phyloP scores from a whole-genome alignment of 345 rosid species.

The Syzygium oleosum region DNA sequence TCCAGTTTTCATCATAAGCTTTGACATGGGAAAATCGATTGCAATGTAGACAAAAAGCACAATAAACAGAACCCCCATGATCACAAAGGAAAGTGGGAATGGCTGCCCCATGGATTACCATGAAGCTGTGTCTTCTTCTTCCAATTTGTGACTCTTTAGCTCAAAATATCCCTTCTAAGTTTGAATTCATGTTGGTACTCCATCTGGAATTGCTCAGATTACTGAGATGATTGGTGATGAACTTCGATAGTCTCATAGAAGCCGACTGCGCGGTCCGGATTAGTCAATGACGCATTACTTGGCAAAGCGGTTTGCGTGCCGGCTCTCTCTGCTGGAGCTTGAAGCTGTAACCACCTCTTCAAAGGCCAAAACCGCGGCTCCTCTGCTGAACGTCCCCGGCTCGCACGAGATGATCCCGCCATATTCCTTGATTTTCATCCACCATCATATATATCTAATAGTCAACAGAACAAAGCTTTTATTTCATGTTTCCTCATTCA shows the following conservation, averaged over 20 bases:
- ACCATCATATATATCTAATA: no score
- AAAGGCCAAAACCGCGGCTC: constrained; percentile 5
- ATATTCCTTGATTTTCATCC: no score
- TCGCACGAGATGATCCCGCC: neutral
- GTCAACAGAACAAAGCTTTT: no score
- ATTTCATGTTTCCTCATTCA: no score
- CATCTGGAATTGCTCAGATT: neutral
- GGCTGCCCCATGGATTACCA: no score
- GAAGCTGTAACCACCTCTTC: constrained; percentile 18
- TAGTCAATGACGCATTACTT: neutral
- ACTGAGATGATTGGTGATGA: neutral
- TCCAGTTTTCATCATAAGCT: no score
- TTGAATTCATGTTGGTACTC: neutral
- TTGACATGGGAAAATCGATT: neutral
- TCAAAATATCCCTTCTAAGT: neutral
- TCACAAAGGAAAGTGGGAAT: no score
- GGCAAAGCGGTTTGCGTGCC: constrained; percentile 1
- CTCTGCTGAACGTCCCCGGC: constrained; percentile 35
- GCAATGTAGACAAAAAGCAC: neutral
- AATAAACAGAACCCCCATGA: neutral
- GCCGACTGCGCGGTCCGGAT: constrained; percentile 6
- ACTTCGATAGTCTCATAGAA: neutral
- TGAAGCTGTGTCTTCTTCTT: neutral
- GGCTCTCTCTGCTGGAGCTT: constrained; percentile 30
- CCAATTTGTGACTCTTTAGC: neutral